phyloP scores from a whole-genome alignment of 495 filamentous ascomycete genomes.

The Thermochaetoides thermophila region DNA sequence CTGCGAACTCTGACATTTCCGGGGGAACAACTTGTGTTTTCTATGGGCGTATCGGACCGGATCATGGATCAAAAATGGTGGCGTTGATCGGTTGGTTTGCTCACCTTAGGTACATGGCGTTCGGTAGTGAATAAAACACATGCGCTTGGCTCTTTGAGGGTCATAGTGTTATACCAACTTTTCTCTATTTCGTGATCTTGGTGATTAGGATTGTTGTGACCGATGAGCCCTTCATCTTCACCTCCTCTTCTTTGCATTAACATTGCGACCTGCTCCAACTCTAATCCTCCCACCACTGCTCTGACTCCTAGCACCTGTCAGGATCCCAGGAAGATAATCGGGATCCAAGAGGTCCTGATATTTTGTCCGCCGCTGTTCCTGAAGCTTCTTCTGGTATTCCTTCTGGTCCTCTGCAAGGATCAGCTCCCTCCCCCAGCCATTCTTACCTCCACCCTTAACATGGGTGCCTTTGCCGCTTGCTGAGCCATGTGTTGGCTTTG shows the following conservation, averaged over 20 bases:
- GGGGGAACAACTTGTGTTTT: no score
- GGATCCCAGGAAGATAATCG: slow-evolving; percentile 75
- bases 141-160: no score
- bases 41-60: no score
- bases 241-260: slow-evolving; percentile 64
- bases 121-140: no score
- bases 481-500: slow-evolving; percentile 73
- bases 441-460: slow-evolving; percentile 63
- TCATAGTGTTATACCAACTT: no score
- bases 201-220: not conserved
- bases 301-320: slow-evolving; percentile 60
- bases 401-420: slow-evolving; percentile 94
- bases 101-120: no score
- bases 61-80: no score
- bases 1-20: no score
- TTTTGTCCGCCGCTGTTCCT: slow-evolving; percentile 46
- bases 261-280: slow-evolving; percentile 72
- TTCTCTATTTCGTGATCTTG: not conserved
- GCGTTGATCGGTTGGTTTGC: no score
- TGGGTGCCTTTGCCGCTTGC: slow-evolving; percentile 55
- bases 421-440: slow-evolving; percentile 65
- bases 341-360: slow-evolving; percentile 85
- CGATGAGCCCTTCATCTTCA: slow-evolving; percentile 2
- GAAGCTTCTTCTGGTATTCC: slow-evolving; percentile 58
- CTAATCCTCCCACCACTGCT: slow-evolving; percentile 51